Conservation (phyloP, 495 filamentous ascomycete species). For the Rhizodiscina lignyota region DNA sequence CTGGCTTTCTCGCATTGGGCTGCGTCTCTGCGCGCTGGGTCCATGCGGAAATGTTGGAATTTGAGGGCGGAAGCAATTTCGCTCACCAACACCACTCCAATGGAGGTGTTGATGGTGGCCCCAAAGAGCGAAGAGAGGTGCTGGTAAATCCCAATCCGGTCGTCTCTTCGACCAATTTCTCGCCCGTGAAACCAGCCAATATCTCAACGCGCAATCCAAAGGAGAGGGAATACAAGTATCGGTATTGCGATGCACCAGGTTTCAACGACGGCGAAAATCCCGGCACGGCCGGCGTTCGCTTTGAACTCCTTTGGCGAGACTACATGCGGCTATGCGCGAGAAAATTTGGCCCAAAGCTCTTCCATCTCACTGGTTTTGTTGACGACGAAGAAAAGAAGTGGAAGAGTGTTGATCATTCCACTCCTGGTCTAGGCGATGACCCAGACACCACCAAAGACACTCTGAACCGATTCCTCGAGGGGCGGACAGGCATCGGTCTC, state of each 20-base stretch:
- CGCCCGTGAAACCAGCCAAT: background rate
- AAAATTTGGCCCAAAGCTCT: constrained; percentile 45
- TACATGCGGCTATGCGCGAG: constrained; percentile 55
- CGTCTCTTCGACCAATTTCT: too few relatives aligned
- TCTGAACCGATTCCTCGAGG: constrained; percentile 36
- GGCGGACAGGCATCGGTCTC: constrained; percentile 49
- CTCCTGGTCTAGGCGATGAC: background rate
- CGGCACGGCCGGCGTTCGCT: constrained; percentile 48
- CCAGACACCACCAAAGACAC: background rate
- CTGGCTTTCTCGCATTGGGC: constrained; percentile 50
- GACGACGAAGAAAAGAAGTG: constrained; percentile 18
- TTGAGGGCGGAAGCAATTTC: constrained; percentile 35
- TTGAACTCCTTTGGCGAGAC: constrained; percentile 59
- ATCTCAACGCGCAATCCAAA: too few relatives aligned
- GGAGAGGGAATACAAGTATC: constrained; percentile 5
- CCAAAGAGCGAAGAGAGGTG: too few relatives aligned
- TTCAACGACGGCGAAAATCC: constrained; percentile 50
- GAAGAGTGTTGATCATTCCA: background rate
- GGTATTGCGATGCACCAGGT: constrained; percentile 18
- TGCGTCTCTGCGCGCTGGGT: constrained; percentile 50
- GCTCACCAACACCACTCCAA: too few relatives aligned
- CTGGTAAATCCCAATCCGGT: too few relatives aligned
- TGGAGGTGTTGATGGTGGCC: too few relatives aligned
- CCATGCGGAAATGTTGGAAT: constrained; percentile 40
- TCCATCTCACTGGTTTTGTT: constrained; percentile 38